A percentile compares a stretch with the other conserved stretches of the same genome.
Evolutionary conservation across 495 filamentous ascomycete species (phyloP).

Genomic region (Lophium mytilinum): DNA sequence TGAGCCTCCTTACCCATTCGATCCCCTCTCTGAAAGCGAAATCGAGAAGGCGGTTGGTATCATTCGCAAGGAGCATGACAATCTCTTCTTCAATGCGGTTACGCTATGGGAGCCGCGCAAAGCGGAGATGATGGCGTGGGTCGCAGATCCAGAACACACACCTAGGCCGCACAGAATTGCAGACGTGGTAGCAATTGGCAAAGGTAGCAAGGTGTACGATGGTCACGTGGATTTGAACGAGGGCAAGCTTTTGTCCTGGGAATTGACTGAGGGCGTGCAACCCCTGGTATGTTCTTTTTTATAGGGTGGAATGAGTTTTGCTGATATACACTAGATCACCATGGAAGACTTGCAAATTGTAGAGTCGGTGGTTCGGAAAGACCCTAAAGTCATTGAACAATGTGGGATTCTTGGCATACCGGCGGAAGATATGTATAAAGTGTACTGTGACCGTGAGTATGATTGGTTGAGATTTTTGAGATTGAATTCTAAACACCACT

Average conservation of each 20-base stretch:
- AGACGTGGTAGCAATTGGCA: conserved; percentile 79
- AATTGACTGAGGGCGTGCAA: conserved; percentile 70
- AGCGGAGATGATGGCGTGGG: conserved; percentile 77
- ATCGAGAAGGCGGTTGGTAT: conserved; percentile 68
- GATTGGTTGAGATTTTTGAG: not conserved
- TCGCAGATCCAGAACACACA: conserved; percentile 51
- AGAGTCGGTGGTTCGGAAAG: conserved; percentile 69
- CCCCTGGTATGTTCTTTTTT: conserved; percentile 52
- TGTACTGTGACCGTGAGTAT: conserved; percentile 79
- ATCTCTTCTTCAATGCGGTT: conserved; percentile 79
- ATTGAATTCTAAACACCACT: not conserved
- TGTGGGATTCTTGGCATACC: conserved; percentile 83
- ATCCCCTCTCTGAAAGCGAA: conserved; percentile 69
- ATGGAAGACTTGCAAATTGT: conserved; percentile 91
- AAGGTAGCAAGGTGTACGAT: conserved; percentile 75
- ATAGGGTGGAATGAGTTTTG: not conserved
- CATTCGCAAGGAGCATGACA: conserved; percentile 61
- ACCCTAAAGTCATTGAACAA: conserved; percentile 88
- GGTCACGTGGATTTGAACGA: conserved; percentile 71
- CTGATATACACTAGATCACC: conserved; percentile 54
- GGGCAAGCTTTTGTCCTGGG: conserved; percentile 67
- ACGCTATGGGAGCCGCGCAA: conserved; percentile 85
- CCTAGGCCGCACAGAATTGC: conserved; percentile 65
- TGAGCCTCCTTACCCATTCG: conserved; percentile 66
- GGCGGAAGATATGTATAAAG: conserved; percentile 79